A percentile compares a stretch with the other conserved stretches of the same genome.
phyloP scores from a whole-genome alignment of 2,329 filamentous ascomycete species.

The Remersonia thermophila region DNA sequence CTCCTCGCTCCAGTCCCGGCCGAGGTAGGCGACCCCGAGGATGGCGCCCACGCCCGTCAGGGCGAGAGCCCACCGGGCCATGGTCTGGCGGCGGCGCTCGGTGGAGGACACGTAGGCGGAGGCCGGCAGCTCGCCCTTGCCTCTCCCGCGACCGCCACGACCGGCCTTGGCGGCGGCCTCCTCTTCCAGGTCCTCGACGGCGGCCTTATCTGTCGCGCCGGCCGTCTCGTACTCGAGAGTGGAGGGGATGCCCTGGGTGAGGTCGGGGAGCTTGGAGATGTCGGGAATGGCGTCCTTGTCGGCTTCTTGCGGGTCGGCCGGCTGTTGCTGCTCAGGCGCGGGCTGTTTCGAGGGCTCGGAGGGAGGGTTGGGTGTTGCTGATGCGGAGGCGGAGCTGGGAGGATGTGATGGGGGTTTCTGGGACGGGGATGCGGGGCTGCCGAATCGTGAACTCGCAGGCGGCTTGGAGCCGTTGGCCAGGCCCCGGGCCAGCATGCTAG shows the following conservation, averaged over 20 bases:
- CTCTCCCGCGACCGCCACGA: conserved; percentile 34
- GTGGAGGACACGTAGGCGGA: conserved; percentile 83
- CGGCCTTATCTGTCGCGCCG: conserved; percentile 27
- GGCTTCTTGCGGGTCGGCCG: conserved; percentile 8
- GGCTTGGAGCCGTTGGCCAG: too few species aligned
- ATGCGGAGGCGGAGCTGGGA: too few species aligned
- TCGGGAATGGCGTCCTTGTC: conserved; percentile 33
- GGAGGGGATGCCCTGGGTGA: conserved; percentile 90
- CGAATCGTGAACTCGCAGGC: too few species aligned
- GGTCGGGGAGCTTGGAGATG: conserved; percentile 65
- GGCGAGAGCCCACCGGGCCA: conserved; percentile 64
- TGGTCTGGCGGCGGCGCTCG: conserved; percentile 65
- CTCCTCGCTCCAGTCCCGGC: conserved; percentile 76
- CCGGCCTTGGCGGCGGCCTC: conserved; percentile 26
- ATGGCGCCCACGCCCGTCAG: conserved; percentile 43
- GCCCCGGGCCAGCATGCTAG: too few species aligned
- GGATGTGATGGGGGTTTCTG: too few species aligned
- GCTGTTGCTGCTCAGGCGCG: not conserved
- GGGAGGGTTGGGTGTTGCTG: too few species aligned
- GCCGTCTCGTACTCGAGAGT: conserved; percentile 69
- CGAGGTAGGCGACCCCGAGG: conserved; percentile 58
- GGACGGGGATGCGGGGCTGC: too few species aligned
- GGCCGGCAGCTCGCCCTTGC: conserved; percentile 56
- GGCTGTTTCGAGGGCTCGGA: not conserved
- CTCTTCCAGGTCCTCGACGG: conserved; percentile 27